Percentiles rank a stretch among this genome's conserved stretches.
Evolutionary conservation across 116 monocot genomes (phyloP).

Genomic region (Papilionanthe hybrid): DNA sequence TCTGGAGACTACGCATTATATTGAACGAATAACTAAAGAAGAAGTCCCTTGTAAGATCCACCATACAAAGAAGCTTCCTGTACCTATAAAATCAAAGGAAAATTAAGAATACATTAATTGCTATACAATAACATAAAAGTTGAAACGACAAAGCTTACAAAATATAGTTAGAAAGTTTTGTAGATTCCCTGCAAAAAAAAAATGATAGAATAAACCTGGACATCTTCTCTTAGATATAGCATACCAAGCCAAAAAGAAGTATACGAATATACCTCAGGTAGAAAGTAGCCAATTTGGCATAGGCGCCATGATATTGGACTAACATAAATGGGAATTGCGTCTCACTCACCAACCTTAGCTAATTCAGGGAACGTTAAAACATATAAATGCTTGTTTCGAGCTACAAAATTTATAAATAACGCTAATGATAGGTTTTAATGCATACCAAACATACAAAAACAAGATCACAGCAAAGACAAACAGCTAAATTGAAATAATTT

Average conservation of each 20-base stretch:
- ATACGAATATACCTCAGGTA: constrained; percentile 25
- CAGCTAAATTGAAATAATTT: not conserved
- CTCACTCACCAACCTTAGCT: constrained; percentile 4
- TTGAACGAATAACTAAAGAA: constrained; percentile 91
- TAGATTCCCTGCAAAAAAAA: not conserved
- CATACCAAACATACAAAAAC: not conserved
- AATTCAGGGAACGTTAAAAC: constrained; percentile 8
- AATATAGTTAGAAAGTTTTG: constrained; percentile 5
- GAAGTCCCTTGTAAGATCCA: constrained; percentile 92
- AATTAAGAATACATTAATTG: constrained; percentile 12
- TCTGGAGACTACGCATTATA: constrained; percentile 75
- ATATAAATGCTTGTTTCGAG: not conserved
- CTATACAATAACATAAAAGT: not conserved
- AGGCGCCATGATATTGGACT: constrained; percentile 18
- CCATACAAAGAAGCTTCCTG: constrained; percentile 68
- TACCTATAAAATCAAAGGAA: constrained; percentile 45
- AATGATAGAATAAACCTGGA: constrained; percentile 21
- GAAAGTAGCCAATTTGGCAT: constrained; percentile 25
- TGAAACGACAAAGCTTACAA: constrained; percentile 9
- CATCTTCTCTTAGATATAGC: constrained; percentile 6
- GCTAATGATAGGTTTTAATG: not conserved
- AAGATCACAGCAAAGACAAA: not conserved
- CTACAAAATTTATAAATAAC: not conserved
- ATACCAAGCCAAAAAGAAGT: constrained; percentile 1
- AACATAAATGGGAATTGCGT: constrained; percentile 15